Evolutionary conservation across 805 yeast genomes (phyloP).

Genomic region (Saccharomycopsis guyanensis): DNA sequence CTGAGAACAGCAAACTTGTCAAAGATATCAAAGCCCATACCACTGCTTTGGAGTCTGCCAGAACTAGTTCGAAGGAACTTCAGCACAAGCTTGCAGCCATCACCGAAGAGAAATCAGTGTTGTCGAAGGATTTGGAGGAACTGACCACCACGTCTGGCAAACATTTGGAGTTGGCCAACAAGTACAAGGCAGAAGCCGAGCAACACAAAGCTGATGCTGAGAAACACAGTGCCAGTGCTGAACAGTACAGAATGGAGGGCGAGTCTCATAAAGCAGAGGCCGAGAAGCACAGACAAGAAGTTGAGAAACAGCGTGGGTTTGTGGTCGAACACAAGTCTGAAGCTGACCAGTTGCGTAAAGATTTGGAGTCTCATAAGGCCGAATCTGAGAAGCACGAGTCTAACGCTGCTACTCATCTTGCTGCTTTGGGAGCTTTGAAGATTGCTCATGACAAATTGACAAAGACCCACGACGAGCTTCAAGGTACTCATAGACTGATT

Average conservation of each 20-base stretch:
- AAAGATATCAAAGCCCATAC: background rate
- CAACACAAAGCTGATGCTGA: background rate
- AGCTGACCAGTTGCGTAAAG: background rate
- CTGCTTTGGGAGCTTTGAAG: background rate
- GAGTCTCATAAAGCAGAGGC: background rate
- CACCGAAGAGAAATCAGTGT: background rate
- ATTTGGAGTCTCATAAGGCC: background rate
- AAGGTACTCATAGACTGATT: background rate
- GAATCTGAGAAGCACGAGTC: background rate
- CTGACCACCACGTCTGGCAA: background rate
- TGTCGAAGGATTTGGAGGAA: background rate
- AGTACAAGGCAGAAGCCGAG: background rate
- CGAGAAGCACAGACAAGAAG: background rate
- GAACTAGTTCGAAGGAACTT: background rate
- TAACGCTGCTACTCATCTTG: background rate
- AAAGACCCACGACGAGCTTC: background rate
- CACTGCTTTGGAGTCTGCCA: background rate
- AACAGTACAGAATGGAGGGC: background rate
- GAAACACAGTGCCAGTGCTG: background rate
- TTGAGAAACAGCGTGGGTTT: background rate
- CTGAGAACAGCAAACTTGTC: background rate
- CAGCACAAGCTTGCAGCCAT: background rate
- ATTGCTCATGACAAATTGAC: background rate
- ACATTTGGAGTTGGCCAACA: constrained; percentile 1
- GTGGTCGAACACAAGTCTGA: background rate